A percentile compares a stretch with the other conserved stretches of the same genome.
phyloP scores from a whole-genome alignment of 495 filamentous ascomycete species.

The Aspergillus saccharolyticus region DNA sequence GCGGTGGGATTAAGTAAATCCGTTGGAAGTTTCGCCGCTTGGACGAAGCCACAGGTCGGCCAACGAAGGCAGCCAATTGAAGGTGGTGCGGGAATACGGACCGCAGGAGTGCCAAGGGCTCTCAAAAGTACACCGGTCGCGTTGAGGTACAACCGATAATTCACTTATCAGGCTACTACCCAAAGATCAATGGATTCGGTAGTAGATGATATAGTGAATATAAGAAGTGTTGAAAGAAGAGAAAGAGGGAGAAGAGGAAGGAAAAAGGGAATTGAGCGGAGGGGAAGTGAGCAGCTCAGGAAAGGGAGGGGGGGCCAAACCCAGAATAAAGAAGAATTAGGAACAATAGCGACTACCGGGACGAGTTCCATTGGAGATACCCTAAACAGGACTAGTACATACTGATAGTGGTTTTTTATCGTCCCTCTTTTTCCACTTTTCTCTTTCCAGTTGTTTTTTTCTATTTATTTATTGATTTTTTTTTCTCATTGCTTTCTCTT shows the following conservation, averaged over 20 bases:
- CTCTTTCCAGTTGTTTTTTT: background rate
- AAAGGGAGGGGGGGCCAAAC: constrained; percentile 2
- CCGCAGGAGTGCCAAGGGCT: background rate
- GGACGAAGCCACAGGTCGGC: background rate
- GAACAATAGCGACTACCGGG: constrained; percentile 5
- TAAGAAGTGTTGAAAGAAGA: background rate
- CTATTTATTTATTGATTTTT: background rate
- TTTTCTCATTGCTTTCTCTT: background rate
- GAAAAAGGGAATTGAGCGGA: constrained; percentile 2
- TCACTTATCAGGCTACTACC: constrained; percentile 3
- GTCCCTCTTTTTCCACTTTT: background rate
- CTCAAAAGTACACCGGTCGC: constrained; percentile 1
- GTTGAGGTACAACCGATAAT: background rate
- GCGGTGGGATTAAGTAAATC: constrained; percentile 15
- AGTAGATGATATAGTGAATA: background rate
- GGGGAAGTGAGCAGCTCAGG: constrained; percentile 1
- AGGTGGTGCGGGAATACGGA: background rate
- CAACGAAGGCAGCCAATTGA: constrained; percentile 9
- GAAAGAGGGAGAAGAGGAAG: constrained; percentile 5
- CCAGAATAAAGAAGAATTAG: constrained; percentile 9
- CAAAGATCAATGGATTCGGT: constrained; percentile 4
- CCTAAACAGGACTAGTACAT: background rate
- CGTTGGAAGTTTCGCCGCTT: constrained; percentile 11
- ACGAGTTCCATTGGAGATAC: background rate
- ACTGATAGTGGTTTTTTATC: background rate